Conservation (phyloP, 495 filamentous ascomycete genomes). For the Tuber microsphaerosporum region DNA sequence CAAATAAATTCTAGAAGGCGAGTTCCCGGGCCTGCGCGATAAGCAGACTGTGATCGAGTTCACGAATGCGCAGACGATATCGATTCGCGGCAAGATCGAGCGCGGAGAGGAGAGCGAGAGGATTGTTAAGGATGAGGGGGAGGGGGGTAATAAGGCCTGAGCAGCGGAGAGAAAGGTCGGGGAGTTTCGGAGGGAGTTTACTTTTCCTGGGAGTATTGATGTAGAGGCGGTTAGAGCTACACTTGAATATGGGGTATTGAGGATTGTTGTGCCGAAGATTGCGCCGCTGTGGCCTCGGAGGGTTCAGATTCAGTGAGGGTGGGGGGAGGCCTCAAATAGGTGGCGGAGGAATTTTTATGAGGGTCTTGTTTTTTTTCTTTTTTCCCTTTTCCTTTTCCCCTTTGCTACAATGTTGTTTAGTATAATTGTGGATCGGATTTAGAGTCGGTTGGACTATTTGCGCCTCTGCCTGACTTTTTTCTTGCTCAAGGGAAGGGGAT, state of each 20-base stretch:
- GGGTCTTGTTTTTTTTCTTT: neutral
- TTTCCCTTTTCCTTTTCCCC: neutral
- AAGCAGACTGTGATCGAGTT: constrained; percentile 78
- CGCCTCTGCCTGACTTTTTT: neutral
- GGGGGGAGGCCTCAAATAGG: neutral
- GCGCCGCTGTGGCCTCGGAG: constrained; percentile 50
- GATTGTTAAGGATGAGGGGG: constrained; percentile 31
- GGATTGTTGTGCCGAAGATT: constrained; percentile 68
- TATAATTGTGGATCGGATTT: constrained; percentile 13
- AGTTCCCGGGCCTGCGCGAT: constrained; percentile 68
- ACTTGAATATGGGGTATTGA: constrained; percentile 68
- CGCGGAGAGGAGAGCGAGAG: constrained; percentile 49
- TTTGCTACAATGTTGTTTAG: constrained; percentile 2
- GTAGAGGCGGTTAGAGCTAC: constrained; percentile 68
- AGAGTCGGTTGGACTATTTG: neutral
- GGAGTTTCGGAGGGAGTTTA: constrained; percentile 71
- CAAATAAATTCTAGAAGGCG: constrained; percentile 77
- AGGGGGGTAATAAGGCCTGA: constrained; percentile 53
- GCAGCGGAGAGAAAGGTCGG: constrained; percentile 71
- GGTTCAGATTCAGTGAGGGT: constrained; percentile 53
- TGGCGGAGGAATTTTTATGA: neutral
- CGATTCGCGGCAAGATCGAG: constrained; percentile 63
- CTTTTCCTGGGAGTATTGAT: constrained; percentile 66
- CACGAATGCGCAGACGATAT: constrained; percentile 67
- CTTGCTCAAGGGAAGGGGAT: neutral